Evolutionary conservation across 306 rosid species (phyloP), one percentile per base, ranked within the genome.

Genomic region (Trichosanthes cucumerina): DNA sequence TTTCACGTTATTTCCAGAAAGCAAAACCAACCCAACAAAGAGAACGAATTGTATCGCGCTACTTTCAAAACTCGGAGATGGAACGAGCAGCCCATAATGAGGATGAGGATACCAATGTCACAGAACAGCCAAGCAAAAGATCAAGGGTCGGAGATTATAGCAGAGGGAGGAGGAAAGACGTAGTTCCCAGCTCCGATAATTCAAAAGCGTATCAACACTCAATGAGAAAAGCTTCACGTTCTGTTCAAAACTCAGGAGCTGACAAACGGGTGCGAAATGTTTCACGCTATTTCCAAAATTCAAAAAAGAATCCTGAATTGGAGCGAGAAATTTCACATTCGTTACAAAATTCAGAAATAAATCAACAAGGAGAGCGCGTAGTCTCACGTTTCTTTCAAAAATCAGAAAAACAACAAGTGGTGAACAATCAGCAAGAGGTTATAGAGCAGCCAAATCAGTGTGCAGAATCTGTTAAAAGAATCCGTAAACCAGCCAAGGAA

Each of bases 391-490:
- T 49, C 77, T 80, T 33, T 68, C 74, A 77, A 80, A 56, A 23
- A 66, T 73, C 9, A 54, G 69, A 34, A 18, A 36, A 65, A 7
- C 47, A 65, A 3, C 26, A 18, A 65, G 46, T 23, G 7, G 49
- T 65, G 73, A 65, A 18, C 49, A 36, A 9, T 65, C 49, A 38
- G 28, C 46, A 34, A 36, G 73, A 66, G 50, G 26, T 13, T 38
- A 10, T 26, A 38, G 28, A 65, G 73, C 49, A 18, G 28, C 75
- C 31, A 49, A 80, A 56, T 79, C 70, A 44, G 71, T 39, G 54
- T 76, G 77, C 78, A 23, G 36, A 36, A 52, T 75, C 60, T 83
- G 87, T 39, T 81, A 50, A 80, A 78, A 52, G 62, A 21, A 5
- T 52, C 75, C 39, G 26, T n/a, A 26, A 57, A 46, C 26, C 43